Percentiles rank a stretch among this genome's conserved stretches.
phyloP scores from a whole-genome alignment of 2,329 filamentous ascomycete genomes.

The Periconia macrospinosa region DNA sequence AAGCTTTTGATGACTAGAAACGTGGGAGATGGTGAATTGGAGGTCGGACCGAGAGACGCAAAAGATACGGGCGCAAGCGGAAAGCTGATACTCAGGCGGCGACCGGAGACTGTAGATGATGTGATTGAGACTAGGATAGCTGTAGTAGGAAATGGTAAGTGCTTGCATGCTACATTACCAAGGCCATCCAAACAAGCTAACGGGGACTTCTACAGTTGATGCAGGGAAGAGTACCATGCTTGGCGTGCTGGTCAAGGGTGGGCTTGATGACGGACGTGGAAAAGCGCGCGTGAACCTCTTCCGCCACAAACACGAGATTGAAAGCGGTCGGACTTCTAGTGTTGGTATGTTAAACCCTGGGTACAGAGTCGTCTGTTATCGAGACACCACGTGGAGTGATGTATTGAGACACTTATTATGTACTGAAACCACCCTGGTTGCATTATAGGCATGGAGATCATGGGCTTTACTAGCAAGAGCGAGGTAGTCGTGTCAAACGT shows the following conservation, averaged over 20 bases:
- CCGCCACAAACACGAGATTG: slow-evolving; percentile 96
- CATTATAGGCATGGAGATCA: slow-evolving; percentile 89
- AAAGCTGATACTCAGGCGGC: slow-evolving; percentile 81
- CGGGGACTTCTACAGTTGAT: slow-evolving; percentile 63
- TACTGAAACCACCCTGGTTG: slow-evolving; percentile 94
- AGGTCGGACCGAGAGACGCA: slow-evolving; percentile 64
- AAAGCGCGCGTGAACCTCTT: slow-evolving; percentile 95
- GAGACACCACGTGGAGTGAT: too few relatives aligned
- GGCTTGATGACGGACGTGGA: slow-evolving; percentile 90
- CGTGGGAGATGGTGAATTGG: slow-evolving; percentile 73
- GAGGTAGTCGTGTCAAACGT: slow-evolving; percentile 80
- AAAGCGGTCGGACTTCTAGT: slow-evolving; percentile 91
- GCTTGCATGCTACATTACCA: not conserved
- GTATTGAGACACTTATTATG: too few relatives aligned
- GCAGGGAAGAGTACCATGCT: slow-evolving; percentile 96
- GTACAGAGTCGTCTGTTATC: too few relatives aligned
- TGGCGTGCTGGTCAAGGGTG: slow-evolving; percentile 92
- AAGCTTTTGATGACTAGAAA: slow-evolving; percentile 87
- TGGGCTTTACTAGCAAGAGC: slow-evolving; percentile 90
- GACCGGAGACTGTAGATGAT: slow-evolving; percentile 74
- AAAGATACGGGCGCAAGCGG: slow-evolving; percentile 77
- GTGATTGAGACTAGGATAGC: slow-evolving; percentile 96
- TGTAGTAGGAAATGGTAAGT: slow-evolving; percentile 85
- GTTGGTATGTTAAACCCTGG: too few relatives aligned
- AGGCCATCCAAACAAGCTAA: not conserved